These are phyloP conservation scores for Knoxia roxburghii DNA, from an alignment of 257 asterid genomes.

Conservation along the genomic window DNA sequence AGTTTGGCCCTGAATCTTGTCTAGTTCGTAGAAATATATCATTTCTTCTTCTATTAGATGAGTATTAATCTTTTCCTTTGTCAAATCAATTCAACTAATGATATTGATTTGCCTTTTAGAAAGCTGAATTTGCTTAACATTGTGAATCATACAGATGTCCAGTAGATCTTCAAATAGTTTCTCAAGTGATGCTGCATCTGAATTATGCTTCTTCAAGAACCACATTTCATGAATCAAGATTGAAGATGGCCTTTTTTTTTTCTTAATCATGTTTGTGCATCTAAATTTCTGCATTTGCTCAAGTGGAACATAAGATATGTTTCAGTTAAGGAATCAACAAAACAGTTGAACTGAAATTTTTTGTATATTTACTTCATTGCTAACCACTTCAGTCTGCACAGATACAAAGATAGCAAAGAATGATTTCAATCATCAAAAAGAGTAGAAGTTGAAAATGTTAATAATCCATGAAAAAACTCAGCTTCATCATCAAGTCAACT, in stretches of 20 bases:
- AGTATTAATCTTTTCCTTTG: no score
- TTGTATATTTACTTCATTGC: not conserved
- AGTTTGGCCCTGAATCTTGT: slow-evolving; percentile 8
- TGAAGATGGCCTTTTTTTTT: not conserved
- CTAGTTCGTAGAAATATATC: slow-evolving; percentile 57
- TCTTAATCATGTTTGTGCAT: not conserved
- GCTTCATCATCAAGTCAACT: slow-evolving; percentile 4
- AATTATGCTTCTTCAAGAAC: not conserved
- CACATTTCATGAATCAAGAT: not conserved
- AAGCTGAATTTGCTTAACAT: not conserved
- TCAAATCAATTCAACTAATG: no score
- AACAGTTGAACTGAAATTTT: not conserved
- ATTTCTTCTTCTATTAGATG: slow-evolving; percentile 92
- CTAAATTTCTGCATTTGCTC: not conserved
- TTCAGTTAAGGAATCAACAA: not conserved
- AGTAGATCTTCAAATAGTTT: not conserved
- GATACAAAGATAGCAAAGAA: no score
- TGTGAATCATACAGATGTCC: no score
- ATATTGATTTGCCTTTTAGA: no score
- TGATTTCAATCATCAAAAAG: slow-evolving; percentile 1
- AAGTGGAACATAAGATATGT: not conserved
- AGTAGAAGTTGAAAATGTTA: not conserved
- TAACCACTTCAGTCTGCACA: not conserved
- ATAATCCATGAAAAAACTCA: not conserved
- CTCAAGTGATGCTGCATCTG: not conserved